Percentiles rank a stretch among this genome's conserved stretches.
These are phyloP conservation scores for Solanum hybrid DNA, from an alignment of 305 asterid species.

Conservation along the genomic window DNA sequence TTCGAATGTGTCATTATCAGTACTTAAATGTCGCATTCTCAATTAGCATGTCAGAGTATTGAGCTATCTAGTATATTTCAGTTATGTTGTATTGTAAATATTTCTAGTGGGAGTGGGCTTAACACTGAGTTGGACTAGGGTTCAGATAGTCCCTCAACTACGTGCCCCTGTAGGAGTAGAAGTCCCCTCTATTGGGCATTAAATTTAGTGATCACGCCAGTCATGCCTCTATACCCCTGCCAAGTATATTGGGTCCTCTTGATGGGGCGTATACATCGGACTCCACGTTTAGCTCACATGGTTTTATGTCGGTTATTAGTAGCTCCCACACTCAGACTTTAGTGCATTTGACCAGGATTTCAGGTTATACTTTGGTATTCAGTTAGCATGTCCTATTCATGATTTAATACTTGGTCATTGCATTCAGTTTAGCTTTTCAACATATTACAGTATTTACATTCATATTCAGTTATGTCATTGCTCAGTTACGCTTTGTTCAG, in stretches of 20 bases:
- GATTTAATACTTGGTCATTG: background rate
- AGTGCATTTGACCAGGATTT: background rate
- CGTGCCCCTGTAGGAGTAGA: background rate
- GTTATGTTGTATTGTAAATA: background rate
- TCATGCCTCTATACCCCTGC: background rate
- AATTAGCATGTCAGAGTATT: background rate
- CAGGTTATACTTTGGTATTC: background rate
- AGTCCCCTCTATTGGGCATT: background rate
- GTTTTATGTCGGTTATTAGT: background rate
- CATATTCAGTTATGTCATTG: background rate
- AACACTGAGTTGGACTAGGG: background rate
- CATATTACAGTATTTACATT: background rate
- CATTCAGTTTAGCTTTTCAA: background rate
- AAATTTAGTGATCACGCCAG: background rate
- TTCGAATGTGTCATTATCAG: background rate
- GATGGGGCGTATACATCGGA: background rate
- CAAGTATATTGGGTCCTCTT: background rate
- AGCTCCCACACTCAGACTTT: background rate
- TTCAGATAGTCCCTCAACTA: background rate
- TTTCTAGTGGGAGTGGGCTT: background rate
- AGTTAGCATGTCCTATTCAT: background rate
- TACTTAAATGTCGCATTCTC: background rate
- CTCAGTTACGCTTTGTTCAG: background rate
- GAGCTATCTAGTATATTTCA: background rate
- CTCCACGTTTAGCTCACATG: background rate